Evolutionary conservation across 228 moss, liverwort and hornwort species (phyloP), one percentile per base, ranked within the genome.

Genomic region (Sphagnum fallax): DNA sequence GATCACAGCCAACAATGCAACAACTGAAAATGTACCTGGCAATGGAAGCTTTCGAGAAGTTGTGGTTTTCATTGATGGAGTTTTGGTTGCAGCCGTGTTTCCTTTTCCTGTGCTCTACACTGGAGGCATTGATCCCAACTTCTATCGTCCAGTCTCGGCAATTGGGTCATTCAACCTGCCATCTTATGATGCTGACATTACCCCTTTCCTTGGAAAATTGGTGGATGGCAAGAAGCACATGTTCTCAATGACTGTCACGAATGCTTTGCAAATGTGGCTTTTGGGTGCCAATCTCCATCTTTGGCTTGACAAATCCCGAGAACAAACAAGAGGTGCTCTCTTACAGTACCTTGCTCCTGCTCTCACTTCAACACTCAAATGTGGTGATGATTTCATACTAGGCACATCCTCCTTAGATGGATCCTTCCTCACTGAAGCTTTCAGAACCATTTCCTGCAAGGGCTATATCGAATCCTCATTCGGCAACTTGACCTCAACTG

Each of bases 161-260:
- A 95, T 95, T 48, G 92, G 92, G 12, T 88, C 95, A 8, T 92
- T 95, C 50, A 73, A 90, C 49, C 78, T 92, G 15, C 92, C 95
- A 0, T 87, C 81, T n/a, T 97, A 93, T 67, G 87, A 91, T 61
- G 61, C 90, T 10, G 95, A 92, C 60, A 70, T 92, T 53, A 90
- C 95, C 49, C 89, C 95, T 1, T 84, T 95, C 67, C 75, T 95
- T 7, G 89, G 85, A 8, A 65, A 11, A 10, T 80, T 97, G 15
- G 61, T 87, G 64, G 88, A 88, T 9, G 85, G 80, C 0, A 48
- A 68, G 16, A 66, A 65, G 0, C 97, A 93, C 52, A 52, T 60
- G 1, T 80, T 83, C 68, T 79, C 70, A 52, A 65, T 92, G 11
- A 75, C 72, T 0, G 84, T 95, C 10, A 75, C 85, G 0, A 85